A percentile compares a stretch with the other conserved stretches of the same genome.
Conservation (phyloP, 1,139 yeast species). For the Entelexis paramagnoliae region DNA sequence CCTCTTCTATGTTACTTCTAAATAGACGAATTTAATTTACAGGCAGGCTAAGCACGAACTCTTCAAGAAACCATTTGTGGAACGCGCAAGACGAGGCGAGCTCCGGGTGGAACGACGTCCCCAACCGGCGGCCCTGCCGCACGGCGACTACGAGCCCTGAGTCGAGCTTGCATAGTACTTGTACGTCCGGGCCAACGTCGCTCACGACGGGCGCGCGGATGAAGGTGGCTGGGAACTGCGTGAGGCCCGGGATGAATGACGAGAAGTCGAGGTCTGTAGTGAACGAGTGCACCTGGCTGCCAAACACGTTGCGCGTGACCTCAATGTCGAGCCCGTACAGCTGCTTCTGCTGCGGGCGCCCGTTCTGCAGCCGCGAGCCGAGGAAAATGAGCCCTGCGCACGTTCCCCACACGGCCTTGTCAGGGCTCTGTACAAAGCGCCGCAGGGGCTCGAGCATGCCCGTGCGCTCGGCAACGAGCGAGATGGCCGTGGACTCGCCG, state of each 20-base stretch:
- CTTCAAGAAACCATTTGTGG: slow-evolving; percentile 53
- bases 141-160: slow-evolving; percentile 52
- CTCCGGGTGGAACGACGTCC: slow-evolving; percentile 80
- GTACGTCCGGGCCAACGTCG: slow-evolving; percentile 28
- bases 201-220: slow-evolving; percentile 72
- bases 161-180: slow-evolving; percentile 25
- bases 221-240: slow-evolving; percentile 49
- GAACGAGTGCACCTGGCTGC: slow-evolving; percentile 66
- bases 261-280: slow-evolving; percentile 41
- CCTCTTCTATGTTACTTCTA: no score
- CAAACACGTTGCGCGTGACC: slow-evolving; percentile 67
- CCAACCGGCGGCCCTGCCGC: slow-evolving; percentile 54
- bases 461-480: slow-evolving; percentile 59
- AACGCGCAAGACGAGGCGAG: slow-evolving; percentile 49
- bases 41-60: slow-evolving; percentile 7
- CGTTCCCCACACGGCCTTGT: slow-evolving; percentile 69
- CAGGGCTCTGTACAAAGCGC: slow-evolving; percentile 39
- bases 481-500: slow-evolving; percentile 73
- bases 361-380: slow-evolving; percentile 47
- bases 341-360: slow-evolving; percentile 44
- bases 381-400: slow-evolving; percentile 75
- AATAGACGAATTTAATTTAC: no score
- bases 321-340: slow-evolving; percentile 58
- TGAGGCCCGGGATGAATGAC: slow-evolving; percentile 33
- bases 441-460: slow-evolving; percentile 48